Percentiles rank a stretch among this genome's conserved stretches.
Evolutionary conservation across 2,329 filamentous ascomycete genomes (phyloP).

Genomic region (Aspergillus niger): DNA sequence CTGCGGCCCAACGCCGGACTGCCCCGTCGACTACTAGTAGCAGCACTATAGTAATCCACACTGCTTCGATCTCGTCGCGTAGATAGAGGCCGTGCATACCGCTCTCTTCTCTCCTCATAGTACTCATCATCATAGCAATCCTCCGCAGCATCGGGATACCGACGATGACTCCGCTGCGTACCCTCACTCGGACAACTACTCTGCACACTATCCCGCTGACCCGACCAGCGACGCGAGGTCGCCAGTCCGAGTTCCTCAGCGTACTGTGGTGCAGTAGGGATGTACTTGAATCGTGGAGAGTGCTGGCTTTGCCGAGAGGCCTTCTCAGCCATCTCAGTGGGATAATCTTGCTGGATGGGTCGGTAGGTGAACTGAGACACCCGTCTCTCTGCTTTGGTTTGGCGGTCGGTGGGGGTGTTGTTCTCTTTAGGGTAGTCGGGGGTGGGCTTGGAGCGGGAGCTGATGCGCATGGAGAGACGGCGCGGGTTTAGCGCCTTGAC

Average conservation of each 20-base stretch:
- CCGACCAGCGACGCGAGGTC: neutral
- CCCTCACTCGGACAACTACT: neutral
- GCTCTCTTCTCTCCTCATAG: neutral
- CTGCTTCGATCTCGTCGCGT: neutral
- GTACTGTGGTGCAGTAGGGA: conserved; percentile 32
- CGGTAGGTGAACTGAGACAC: conserved; percentile 36
- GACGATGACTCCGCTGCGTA: neutral
- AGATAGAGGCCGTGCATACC: neutral
- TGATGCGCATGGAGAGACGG: conserved; percentile 33
- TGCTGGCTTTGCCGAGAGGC: conserved; percentile 8
- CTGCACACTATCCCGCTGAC: neutral
- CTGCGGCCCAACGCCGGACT: conserved; percentile 12
- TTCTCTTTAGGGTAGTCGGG: conserved; percentile 4
- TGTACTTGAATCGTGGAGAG: conserved; percentile 34
- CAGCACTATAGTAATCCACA: conserved; percentile 4
- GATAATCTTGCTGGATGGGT: conserved; percentile 36
- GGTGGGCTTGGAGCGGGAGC: conserved; percentile 23
- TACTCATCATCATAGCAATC: neutral
- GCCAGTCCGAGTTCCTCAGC: conserved; percentile 23
- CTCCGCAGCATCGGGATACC: neutral
- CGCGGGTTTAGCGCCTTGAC: conserved; percentile 27
- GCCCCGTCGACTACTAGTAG: neutral
- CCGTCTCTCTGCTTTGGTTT: conserved; percentile 13
- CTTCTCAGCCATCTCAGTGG: conserved; percentile 30
- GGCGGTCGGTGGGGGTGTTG: neutral